These are phyloP conservation scores for Salvia miltiorrhiza DNA, from an alignment of 257 asterid species.

Conservation along the genomic window DNA sequence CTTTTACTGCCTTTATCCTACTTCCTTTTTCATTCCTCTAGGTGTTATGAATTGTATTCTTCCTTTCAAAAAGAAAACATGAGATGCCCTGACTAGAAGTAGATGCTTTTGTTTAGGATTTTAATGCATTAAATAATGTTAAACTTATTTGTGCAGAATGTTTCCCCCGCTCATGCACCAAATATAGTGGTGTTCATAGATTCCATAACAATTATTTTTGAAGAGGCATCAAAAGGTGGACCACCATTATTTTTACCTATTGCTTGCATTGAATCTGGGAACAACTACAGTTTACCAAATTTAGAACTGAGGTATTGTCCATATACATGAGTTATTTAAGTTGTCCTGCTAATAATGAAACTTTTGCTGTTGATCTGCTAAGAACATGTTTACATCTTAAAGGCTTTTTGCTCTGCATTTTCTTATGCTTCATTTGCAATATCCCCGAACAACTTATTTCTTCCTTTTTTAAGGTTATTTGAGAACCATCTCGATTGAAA, in stretches of 20 bases:
- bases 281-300: slow-evolving; percentile 70
- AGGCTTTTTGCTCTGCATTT: neutral
- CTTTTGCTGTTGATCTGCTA: slow-evolving; percentile 7
- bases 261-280: slow-evolving; percentile 92
- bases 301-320: slow-evolving; percentile 76
- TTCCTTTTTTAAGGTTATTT: slow-evolving; percentile 2
- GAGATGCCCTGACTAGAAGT: slow-evolving; percentile 3
- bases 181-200: slow-evolving; percentile 77
- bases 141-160: slow-evolving; percentile 67
- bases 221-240: slow-evolving; percentile 89
- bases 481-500: slow-evolving; percentile 12
- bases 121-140: slow-evolving; percentile 7
- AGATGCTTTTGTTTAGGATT: slow-evolving; percentile 10
- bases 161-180: slow-evolving; percentile 70
- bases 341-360: slow-evolving; percentile 7
- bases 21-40: slow-evolving; percentile 5
- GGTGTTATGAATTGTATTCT: slow-evolving; percentile 9
- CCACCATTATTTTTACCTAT: slow-evolving; percentile 71
- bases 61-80: neutral
- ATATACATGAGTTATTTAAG: neutral
- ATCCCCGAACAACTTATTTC: neutral
- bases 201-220: slow-evolving; percentile 81
- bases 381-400: slow-evolving; percentile 14
- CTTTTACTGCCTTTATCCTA: neutral
- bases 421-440: neutral